phyloP scores from a whole-genome alignment of 441 rosid genomes.

The Metrosideros polymorpha region DNA sequence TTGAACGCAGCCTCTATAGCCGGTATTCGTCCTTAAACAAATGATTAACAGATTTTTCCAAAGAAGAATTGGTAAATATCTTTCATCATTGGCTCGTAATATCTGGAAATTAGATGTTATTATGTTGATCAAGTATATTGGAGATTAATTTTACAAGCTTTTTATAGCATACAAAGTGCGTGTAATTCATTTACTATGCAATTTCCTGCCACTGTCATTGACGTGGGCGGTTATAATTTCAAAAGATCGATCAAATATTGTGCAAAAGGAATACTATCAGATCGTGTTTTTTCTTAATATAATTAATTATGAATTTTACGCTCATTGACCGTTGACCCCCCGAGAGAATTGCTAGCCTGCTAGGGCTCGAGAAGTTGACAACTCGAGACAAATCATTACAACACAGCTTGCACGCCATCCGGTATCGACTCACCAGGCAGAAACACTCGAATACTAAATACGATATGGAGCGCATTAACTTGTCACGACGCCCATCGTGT shows the following conservation, averaged over 20 bases:
- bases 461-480: not conserved
- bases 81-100: too few species aligned
- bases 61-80: too few species aligned
- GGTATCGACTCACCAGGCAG: not conserved
- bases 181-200: not conserved
- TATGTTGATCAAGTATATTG: not conserved
- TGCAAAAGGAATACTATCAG: not conserved
- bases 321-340: not conserved
- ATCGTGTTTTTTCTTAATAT: not conserved
- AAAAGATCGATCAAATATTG: accelerated
- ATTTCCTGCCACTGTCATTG: accelerated
- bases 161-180: accelerated
- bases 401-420: not conserved
- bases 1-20: too few species aligned
- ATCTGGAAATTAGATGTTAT: too few species aligned
- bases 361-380: not conserved
- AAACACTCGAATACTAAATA: not conserved
- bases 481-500: not conserved
- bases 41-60: too few species aligned
- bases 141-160: accelerated
- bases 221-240: not conserved
- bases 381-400: not conserved
- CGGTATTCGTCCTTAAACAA: too few species aligned
- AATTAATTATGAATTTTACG: not conserved
- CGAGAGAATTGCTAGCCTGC: not conserved